Conservation (phyloP, 139 green algal species). For the Gonium pectorale region DNA sequence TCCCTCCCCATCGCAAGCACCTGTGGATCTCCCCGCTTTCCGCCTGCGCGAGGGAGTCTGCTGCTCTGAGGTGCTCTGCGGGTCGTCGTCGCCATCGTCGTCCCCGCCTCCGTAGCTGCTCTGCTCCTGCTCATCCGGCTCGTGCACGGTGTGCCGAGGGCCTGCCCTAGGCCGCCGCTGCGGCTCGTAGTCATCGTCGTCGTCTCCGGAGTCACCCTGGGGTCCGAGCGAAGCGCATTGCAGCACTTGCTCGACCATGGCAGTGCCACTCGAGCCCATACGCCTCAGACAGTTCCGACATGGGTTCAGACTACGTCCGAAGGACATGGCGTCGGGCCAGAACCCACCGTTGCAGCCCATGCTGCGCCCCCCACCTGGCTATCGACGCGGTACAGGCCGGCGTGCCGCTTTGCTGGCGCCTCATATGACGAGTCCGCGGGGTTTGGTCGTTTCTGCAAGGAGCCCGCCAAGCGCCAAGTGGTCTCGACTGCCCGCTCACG, state of each 20-base stretch:
- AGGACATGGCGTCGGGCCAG: too few relatives aligned
- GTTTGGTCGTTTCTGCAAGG: conserved; percentile 22
- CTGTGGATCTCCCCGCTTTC: conserved; percentile 27
- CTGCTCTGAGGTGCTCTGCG: conserved; percentile 11
- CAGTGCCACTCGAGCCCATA: too few relatives aligned
- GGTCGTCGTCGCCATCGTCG: conserved; percentile 20
- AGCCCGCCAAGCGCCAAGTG: too few relatives aligned
- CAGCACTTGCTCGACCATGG: too few relatives aligned
- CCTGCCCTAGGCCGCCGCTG: not conserved
- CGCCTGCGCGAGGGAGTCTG: conserved; percentile 29
- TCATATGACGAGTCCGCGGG: not conserved
- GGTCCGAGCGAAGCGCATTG: too few relatives aligned
- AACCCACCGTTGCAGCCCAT: too few relatives aligned
- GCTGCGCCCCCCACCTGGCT: conserved; percentile 20
- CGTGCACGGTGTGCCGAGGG: not conserved
- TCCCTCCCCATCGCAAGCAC: too few relatives aligned
- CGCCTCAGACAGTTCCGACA: too few relatives aligned
- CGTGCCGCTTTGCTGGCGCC: conserved; percentile 16
- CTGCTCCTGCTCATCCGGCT: conserved; percentile 21
- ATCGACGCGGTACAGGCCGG: not conserved
- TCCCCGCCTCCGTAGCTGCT: conserved; percentile 17
- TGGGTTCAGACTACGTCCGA: too few relatives aligned
- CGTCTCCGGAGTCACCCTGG: conserved; percentile 1
- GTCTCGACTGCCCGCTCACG: too few relatives aligned
- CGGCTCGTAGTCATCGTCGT: conserved; percentile 15